Percentiles rank a stretch among this genome's conserved stretches.
Evolutionary conservation across 2,329 filamentous ascomycete genomes (phyloP).

Genomic region (Dichotomopilus funicola): DNA sequence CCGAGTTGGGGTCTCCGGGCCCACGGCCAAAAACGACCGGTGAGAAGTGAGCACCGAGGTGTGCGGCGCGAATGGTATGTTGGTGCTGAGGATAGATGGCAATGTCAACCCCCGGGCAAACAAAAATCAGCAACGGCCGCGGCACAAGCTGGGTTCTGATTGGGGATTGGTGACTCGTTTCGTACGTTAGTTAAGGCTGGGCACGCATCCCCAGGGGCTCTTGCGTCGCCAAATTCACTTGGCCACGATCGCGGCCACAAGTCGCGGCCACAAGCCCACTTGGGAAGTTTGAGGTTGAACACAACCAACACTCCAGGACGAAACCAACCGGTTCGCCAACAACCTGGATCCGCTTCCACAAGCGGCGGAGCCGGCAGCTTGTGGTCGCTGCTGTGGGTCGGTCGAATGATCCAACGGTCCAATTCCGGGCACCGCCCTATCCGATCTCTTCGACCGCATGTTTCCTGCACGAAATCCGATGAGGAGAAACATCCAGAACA

Average conservation of each 20-base stretch:
- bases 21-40: too few relatives aligned
- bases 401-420: not conserved
- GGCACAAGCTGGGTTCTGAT: too few relatives aligned
- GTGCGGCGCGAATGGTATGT: too few relatives aligned
- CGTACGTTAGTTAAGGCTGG: not conserved
- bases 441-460: not conserved
- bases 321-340: not conserved
- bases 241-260: slow-evolving; percentile 1
- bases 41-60: too few relatives aligned
- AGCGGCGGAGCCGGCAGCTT: not conserved
- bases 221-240: slow-evolving; percentile 8
- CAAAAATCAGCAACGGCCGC: too few relatives aligned
- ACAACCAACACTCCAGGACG: not conserved
- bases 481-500: not conserved
- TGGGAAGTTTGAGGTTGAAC: slow-evolving; percentile 1
- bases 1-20: too few relatives aligned
- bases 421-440: not conserved
- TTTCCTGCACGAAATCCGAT: slow-evolving; percentile 1
- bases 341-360: not conserved
- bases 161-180: too few relatives aligned
- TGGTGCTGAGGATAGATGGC: too few relatives aligned
- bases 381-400: not conserved
- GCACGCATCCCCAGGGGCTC: slow-evolving; percentile 1
- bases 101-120: too few relatives aligned
- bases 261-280: not conserved